Percentiles rank a stretch among this genome's conserved stretches.
phyloP scores from a whole-genome alignment of 2,329 filamentous ascomycete species.

The Clarireedia homoeocarpa region DNA sequence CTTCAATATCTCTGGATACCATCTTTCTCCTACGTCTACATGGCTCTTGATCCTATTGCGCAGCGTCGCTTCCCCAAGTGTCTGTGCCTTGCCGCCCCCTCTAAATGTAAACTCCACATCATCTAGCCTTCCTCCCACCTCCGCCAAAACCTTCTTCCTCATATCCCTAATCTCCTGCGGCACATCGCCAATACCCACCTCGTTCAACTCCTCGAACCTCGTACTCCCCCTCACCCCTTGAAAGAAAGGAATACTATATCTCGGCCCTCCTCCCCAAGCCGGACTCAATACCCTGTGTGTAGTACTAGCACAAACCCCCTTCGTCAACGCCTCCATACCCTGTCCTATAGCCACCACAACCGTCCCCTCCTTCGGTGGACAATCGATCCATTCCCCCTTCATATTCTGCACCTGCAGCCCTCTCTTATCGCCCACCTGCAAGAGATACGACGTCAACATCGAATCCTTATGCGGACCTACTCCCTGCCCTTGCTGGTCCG shows the following conservation, averaged over 20 bases:
- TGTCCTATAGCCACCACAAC: conserved; percentile 84
- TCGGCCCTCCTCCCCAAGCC: conserved; percentile 56
- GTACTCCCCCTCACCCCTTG: conserved; percentile 77
- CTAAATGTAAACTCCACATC: conserved; percentile 85
- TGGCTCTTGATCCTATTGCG: conserved; percentile 82
- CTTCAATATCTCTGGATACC: conserved; percentile 55
- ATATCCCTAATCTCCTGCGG: conserved; percentile 56
- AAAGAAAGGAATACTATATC: conserved; percentile 81
- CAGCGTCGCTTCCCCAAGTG: conserved; percentile 74
- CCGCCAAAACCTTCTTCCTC: conserved; percentile 49
- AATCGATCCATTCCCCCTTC: conserved; percentile 72
- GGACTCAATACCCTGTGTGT: conserved; percentile 80
- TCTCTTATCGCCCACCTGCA: conserved; percentile 69
- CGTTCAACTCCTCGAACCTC: conserved; percentile 54
- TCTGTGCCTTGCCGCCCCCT: conserved; percentile 51
- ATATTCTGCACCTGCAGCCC: conserved; percentile 81
- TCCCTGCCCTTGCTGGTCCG: conserved; percentile 41
- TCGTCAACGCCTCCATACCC: conserved; percentile 76
- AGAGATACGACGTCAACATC: conserved; percentile 74
- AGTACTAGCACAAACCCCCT: conserved; percentile 73
- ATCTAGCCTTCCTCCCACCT: conserved; percentile 50
- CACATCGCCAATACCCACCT: conserved; percentile 40
- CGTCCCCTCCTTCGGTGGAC: conserved; percentile 65
- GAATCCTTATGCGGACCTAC: conserved; percentile 80
- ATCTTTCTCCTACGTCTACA: conserved; percentile 76